phyloP scores from a whole-genome alignment of 495 filamentous ascomycete genomes.

The Pseudevernia furfuracea region DNA sequence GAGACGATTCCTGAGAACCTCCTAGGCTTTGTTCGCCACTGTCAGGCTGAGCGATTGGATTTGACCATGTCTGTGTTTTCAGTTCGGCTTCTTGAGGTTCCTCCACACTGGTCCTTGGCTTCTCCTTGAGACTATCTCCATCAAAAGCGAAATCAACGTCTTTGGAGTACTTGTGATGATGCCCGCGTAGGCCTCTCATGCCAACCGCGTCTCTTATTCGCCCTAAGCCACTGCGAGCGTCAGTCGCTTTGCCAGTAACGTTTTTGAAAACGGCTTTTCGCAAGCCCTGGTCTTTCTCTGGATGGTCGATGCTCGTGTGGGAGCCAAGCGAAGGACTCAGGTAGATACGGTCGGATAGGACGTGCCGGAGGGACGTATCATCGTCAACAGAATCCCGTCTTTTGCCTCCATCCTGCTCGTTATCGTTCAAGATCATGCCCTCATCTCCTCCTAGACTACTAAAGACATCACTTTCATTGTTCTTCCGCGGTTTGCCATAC shows the following conservation, averaged over 20 bases:
- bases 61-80: neutral
- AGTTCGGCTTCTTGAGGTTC: neutral
- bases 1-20: slow-evolving; percentile 17
- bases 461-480: slow-evolving; percentile 43
- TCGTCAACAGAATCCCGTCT: slow-evolving; percentile 43
- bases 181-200: slow-evolving; percentile 41
- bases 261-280: slow-evolving; percentile 67
- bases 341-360: slow-evolving; percentile 16
- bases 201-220: slow-evolving; percentile 81
- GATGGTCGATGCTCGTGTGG: slow-evolving; percentile 28
- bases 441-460: slow-evolving; percentile 45
- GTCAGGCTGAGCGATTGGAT: slow-evolving; percentile 10
- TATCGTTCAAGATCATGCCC: slow-evolving; percentile 59
- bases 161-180: slow-evolving; percentile 39
- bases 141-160: slow-evolving; percentile 29
- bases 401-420: slow-evolving; percentile 53
- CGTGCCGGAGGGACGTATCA: slow-evolving; percentile 22
- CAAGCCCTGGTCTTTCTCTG: slow-evolving; percentile 57
- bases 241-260: slow-evolving; percentile 70
- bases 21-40: slow-evolving; percentile 15
- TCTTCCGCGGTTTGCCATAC: slow-evolving; percentile 76
- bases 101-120: slow-evolving; percentile 19
- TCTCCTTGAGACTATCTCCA: slow-evolving; percentile 21
- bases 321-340: slow-evolving; percentile 19
- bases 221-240: slow-evolving; percentile 74